phyloP scores from a whole-genome alignment of 768 basidiomycete species.

The Kwoniella sp. region DNA sequence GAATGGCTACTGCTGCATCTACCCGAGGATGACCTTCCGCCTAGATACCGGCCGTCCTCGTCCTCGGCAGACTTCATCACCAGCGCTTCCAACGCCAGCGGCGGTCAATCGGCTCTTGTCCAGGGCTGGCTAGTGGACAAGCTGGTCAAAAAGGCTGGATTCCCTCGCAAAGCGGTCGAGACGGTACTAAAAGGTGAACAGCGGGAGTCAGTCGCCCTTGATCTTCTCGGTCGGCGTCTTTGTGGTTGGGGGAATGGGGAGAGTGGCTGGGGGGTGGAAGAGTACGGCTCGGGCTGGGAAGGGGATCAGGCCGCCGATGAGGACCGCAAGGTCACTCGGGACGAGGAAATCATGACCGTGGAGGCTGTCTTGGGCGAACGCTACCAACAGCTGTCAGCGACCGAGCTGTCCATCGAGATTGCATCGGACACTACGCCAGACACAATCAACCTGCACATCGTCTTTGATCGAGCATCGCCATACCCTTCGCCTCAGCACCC shows the following conservation, averaged over 20 bases:
- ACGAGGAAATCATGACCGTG: slow-evolving; percentile 51
- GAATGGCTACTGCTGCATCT: slow-evolving; percentile 77
- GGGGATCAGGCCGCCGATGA: slow-evolving; percentile 28
- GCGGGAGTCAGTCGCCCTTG: slow-evolving; percentile 55
- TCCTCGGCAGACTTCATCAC: slow-evolving; percentile 48
- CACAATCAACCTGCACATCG: slow-evolving; percentile 61
- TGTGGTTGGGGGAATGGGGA: slow-evolving; percentile 45
- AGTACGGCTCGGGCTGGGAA: slow-evolving; percentile 26
- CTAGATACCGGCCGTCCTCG: slow-evolving; percentile 44
- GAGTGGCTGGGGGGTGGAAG: slow-evolving; percentile 46
- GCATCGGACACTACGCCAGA: slow-evolving; percentile 18
- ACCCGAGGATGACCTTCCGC: slow-evolving; percentile 82
- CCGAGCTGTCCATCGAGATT: slow-evolving; percentile 39
- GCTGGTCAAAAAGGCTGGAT: slow-evolving; percentile 76
- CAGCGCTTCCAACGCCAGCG: slow-evolving; percentile 27
- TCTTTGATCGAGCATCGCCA: slow-evolving; percentile 56
- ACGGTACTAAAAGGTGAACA: slow-evolving; percentile 54
- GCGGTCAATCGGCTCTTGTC: slow-evolving; percentile 54
- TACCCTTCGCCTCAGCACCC: slow-evolving; percentile 54
- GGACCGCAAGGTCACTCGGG: slow-evolving; percentile 35
- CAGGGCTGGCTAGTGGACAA: slow-evolving; percentile 75
- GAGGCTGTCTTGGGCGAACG: slow-evolving; percentile 49
- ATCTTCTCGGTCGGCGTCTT: slow-evolving; percentile 53
- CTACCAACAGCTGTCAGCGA: slow-evolving; percentile 24
- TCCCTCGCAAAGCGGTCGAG: slow-evolving; percentile 67